These are phyloP conservation scores for Neurospora crassa DNA, from an alignment of 2,329 filamentous ascomycete genomes.

Conservation along the genomic window DNA sequence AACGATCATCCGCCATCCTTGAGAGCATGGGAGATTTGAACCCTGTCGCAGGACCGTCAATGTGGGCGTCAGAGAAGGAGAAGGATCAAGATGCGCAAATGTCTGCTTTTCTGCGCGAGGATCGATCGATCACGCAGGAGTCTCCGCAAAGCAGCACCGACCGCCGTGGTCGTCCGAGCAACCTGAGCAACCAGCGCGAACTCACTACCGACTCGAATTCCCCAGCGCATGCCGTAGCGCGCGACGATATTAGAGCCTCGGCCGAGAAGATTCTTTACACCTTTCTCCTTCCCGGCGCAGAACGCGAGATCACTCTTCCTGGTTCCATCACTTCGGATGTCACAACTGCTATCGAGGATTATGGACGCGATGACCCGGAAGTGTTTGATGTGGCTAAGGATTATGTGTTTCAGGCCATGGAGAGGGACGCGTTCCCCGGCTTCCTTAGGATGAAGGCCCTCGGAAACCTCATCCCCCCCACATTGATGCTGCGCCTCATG, in stretches of 20 bases:
- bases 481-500: slow-evolving; percentile 76
- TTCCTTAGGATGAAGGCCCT: slow-evolving; percentile 92
- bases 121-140: slow-evolving; percentile 46
- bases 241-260: slow-evolving; percentile 82
- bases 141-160: slow-evolving; percentile 43
- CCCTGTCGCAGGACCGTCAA: slow-evolving; percentile 49
- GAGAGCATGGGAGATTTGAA: slow-evolving; percentile 62
- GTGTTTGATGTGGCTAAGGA: slow-evolving; percentile 97
- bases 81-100: slow-evolving; percentile 80
- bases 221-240: slow-evolving; percentile 71
- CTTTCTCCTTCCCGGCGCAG: slow-evolving; percentile 86
- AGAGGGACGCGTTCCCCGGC: slow-evolving; percentile 95
- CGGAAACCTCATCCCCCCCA: slow-evolving; percentile 88
- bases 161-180: slow-evolving; percentile 36
- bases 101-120: slow-evolving; percentile 76
- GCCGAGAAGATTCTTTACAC: slow-evolving; percentile 99
- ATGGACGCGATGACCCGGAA: slow-evolving; percentile 89
- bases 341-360: slow-evolving; percentile 78
- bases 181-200: slow-evolving; percentile 49
- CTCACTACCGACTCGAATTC: slow-evolving; percentile 70
- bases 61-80: slow-evolving; percentile 59
- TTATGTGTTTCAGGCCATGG: slow-evolving; percentile 99
- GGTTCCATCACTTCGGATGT: slow-evolving; percentile 80
- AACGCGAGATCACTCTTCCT: slow-evolving; percentile 90
- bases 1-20: slow-evolving; percentile 72